Evolutionary conservation across 2,329 filamentous ascomycete species (phyloP), one percentile per base, ranked within the genome.

Genomic region (Albifimbria verrucaria): DNA sequence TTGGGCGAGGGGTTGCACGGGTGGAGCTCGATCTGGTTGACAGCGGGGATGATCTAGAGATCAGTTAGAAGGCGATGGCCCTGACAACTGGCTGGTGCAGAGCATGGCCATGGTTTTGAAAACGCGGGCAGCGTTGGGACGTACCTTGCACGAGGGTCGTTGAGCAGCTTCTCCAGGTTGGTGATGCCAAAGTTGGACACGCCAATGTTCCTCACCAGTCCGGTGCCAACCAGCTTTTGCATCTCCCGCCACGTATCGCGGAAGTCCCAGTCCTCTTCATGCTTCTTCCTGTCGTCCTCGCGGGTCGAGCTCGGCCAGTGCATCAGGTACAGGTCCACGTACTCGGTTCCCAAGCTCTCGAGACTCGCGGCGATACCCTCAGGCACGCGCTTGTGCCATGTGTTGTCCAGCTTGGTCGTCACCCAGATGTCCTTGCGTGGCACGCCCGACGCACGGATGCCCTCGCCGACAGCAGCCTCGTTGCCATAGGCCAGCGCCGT

Each of bases 101-200:
- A n/a, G 11, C 32, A 6, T 9, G 18, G 32, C 15, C 32, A 6
- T 7, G 32, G n/a, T n/a, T n/a, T n/a, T n/a, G n/a, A n/a, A n/a
- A n/a, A n/a, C n/a, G n/a, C n/a, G n/a, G n/a, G n/a, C n/a, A n/a
- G 17, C 2, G 21, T 22, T 4, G 25, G 23, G 21, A 41, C 55
- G 50, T 64, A 82, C 85, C 74, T 85, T 86, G 73, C 77, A 82
- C 76, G 78, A 11, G 82, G 79, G 61, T 88, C 81, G 61, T 80
- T 83, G 56, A 94, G 77, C 54, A 94, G 79, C 70, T 83, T 89
- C 78, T 93, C 88, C 36, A 94, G 76, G 72, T 94, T 89, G 70
- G 77, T 83, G 68, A 92, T 90, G 58, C 80, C 87, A 69, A 95
- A 94, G 80, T 95, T 95, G 71, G 88, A 91, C 53, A 94, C 88